Conservation (phyloP, 2,329 filamentous ascomycete genomes). For the Pseudogymnoascus sp. region DNA sequence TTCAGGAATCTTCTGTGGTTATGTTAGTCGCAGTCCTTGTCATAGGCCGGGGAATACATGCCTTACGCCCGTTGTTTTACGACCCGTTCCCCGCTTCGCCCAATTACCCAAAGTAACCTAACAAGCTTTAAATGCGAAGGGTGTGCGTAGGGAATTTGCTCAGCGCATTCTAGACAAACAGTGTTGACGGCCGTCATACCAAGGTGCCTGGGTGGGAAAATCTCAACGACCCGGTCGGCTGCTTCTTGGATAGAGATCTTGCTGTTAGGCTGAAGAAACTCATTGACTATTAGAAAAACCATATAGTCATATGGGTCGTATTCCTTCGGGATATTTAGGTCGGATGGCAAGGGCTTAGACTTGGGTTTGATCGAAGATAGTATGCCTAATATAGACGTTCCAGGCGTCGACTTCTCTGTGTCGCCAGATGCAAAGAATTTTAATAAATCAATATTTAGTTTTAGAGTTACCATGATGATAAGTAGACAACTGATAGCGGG, state of each 20-base stretch:
- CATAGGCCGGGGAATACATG: background rate
- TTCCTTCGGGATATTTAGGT: background rate
- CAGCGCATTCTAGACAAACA: background rate
- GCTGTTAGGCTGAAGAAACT: background rate
- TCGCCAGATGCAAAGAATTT: background rate
- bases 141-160: background rate
- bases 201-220: background rate
- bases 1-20: background rate
- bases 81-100: background rate
- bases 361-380: background rate
- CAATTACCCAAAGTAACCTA: background rate
- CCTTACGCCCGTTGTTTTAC: background rate
- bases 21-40: background rate
- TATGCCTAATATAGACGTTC: background rate
- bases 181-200: background rate
- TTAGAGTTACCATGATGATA: background rate
- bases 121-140: background rate
- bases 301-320: background rate
- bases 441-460: background rate
- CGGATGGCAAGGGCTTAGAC: background rate
- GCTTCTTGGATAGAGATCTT: background rate
- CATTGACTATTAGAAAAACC: background rate
- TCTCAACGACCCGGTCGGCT: background rate
- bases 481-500: background rate
- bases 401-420: background rate